Evolutionary conservation across 768 basidiomycete species (phyloP).

Genomic region (Mycena belliarum): DNA sequence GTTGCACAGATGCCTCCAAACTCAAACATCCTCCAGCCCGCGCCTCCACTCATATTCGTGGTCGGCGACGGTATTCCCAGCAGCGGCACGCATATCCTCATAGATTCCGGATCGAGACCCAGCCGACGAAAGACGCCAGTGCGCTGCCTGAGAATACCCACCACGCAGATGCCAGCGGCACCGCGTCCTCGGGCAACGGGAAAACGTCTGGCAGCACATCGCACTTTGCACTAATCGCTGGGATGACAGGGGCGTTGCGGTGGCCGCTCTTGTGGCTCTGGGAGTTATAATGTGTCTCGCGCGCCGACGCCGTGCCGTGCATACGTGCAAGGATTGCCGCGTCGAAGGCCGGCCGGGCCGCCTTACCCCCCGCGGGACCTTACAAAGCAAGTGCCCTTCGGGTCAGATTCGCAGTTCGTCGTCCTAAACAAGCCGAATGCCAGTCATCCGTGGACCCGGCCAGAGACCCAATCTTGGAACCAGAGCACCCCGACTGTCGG

Average conservation of each 20-base stretch:
- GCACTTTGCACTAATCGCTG: constrained; percentile 12
- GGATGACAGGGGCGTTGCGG: constrained; percentile 14
- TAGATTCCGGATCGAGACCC: constrained; percentile 82
- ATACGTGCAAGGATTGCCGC: constrained; percentile 7
- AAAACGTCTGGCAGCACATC: background rate
- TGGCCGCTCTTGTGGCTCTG: constrained; percentile 11
- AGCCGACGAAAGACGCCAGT: constrained; percentile 49
- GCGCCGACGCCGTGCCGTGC: constrained; percentile 11
- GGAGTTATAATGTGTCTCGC: constrained; percentile 14
- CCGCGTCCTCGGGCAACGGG: constrained; percentile 7
- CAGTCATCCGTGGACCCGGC: background rate
- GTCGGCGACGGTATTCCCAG: constrained; percentile 83
- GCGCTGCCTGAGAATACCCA: constrained; percentile 54
- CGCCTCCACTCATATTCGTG: constrained; percentile 83
- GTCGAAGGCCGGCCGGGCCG: background rate
- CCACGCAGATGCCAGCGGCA: constrained; percentile 42
- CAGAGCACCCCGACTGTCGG: constrained; percentile 1
- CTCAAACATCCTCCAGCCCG: constrained; percentile 85
- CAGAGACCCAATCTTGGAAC: constrained; percentile 2
- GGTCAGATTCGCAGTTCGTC: constrained; percentile 5
- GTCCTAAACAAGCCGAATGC: background rate
- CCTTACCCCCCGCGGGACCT: background rate
- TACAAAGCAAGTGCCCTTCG: background rate
- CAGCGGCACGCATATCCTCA: constrained; percentile 71
- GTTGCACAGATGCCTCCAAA: constrained; percentile 83